Base-by-base conservation (phyloP, 176 grass and related monocot species). In the Avena sativa region DNA sequence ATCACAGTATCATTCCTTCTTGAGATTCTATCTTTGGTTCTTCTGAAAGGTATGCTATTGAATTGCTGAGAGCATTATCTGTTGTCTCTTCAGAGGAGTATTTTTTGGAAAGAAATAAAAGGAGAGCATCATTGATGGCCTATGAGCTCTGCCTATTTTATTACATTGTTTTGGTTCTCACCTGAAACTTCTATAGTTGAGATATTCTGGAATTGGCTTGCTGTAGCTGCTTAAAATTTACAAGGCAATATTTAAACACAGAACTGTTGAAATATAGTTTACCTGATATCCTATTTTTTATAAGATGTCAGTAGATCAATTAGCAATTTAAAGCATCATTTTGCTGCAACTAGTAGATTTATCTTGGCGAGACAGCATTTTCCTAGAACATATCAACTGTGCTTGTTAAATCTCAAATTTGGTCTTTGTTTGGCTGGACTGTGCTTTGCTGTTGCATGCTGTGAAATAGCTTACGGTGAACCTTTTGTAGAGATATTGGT, bases 41-140 rank as follows among this genome's bases (percentile, higher is more conserved):
- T 96, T 81, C 63, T 99, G 61, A 99, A 93, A 92, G 97, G 97
- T 99, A 88, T 74, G 36, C 25, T 86, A 67, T 47, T 86, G 36
- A 68, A 76, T 73, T 86, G 66, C 77, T 74, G 75, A 73, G 8
- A 59, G 61, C 10, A 50, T 30, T 20, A 53, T 60, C 44, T 43
- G 46, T n/a, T 12, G 6, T 51, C 51, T 26, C 25, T 89, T 52
- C 25, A 83, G 61, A 81, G 32, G 61, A 72, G 36, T 44, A 65
- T 74, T 64, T 74, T 71, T 48, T 63, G 32, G 53, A 67, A 56
- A 77, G 26, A 23, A 23, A 71, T 32, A 15, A 70, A 81, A 51
- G 6, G 57, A 50, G 57, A 44, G 16, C 50, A 67, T 25, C 49
- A 12, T 72, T 87, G 3, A 62, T 70, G n/a, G 51, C 56, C 47